A percentile compares a stretch with the other conserved stretches of the same genome.
Conservation (phyloP, 208 protist genomes). For the Giardia duodenalis region DNA sequence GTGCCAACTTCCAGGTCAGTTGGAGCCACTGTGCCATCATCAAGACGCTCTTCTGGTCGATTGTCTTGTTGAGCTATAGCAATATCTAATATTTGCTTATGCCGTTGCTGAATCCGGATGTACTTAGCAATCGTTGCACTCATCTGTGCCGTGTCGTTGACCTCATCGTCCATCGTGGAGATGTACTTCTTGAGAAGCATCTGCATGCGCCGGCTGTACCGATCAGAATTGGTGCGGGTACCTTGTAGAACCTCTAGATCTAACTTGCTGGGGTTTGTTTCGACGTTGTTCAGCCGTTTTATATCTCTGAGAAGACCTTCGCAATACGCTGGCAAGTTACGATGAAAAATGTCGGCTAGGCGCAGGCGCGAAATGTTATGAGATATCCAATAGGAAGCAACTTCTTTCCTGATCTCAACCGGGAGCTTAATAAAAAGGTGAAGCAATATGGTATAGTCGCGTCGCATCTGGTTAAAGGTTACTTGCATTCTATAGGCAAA, state of each 20-base stretch:
- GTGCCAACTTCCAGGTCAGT: not conserved
- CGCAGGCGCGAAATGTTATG: not conserved
- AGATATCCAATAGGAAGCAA: not conserved
- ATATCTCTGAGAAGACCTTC: not conserved
- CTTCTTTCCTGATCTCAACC: not conserved
- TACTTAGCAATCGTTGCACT: not conserved
- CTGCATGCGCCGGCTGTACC: not conserved
- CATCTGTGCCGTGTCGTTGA: not conserved
- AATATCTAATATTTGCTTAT: not conserved
- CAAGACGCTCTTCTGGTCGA: not conserved
- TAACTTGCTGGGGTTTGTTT: not conserved
- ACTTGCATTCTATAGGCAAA: not conserved
- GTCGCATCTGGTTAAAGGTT: not conserved
- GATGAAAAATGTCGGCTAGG: not conserved
- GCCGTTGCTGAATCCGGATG: not conserved
- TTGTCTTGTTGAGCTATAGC: not conserved
- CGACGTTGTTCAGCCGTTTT: not conserved
- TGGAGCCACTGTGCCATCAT: not conserved
- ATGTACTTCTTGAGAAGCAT: not conserved
- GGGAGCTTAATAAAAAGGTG: not conserved
- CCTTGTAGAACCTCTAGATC: not conserved
- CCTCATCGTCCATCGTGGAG: not conserved
- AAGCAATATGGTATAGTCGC: not conserved
- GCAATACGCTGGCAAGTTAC: not conserved
- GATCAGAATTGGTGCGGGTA: too few relatives aligned